Evolutionary conservation across 805 yeast genomes (phyloP).

Genomic region (Schwanniomyces yamadae): DNA sequence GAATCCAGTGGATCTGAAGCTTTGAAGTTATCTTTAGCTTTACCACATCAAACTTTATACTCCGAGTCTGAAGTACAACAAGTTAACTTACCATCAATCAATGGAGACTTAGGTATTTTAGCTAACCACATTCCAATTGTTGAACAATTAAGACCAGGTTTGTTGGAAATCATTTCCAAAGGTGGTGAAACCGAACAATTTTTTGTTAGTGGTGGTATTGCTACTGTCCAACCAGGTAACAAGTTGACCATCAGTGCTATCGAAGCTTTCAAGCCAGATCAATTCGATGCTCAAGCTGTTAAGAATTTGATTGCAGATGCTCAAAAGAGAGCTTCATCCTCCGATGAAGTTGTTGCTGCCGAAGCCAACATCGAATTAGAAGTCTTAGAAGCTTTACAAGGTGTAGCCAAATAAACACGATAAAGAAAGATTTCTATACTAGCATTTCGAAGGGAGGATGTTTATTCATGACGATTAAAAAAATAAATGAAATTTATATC

Average conservation of each 20-base stretch:
- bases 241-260: slow-evolving; percentile 86
- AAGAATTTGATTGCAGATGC: slow-evolving; percentile 87
- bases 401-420: slow-evolving; percentile 61
- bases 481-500: slow-evolving; percentile 4
- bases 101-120: slow-evolving; percentile 95
- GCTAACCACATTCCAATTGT: slow-evolving; percentile 98
- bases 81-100: slow-evolving; percentile 93
- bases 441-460: slow-evolving; percentile 7
- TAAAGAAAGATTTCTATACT: slow-evolving; percentile 3
- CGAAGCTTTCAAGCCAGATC: slow-evolving; percentile 91
- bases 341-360: slow-evolving; percentile 87
- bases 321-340: slow-evolving; percentile 79
- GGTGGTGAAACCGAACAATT: slow-evolving; percentile 69
- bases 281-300: slow-evolving; percentile 77
- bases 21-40: slow-evolving; percentile 83
- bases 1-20: slow-evolving; percentile 61
- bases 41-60: slow-evolving; percentile 79
- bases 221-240: slow-evolving; percentile 93
- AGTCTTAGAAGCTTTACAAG: slow-evolving; percentile 90
- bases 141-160: slow-evolving; percentile 95
- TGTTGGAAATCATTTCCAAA: slow-evolving; percentile 85
- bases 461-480: slow-evolving; percentile 5
- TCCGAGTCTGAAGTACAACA: slow-evolving; percentile 57
- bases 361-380: slow-evolving; percentile 95
- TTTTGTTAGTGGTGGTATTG: slow-evolving; percentile 96